phyloP scores from a whole-genome alignment of 1,284 basidiomycete genomes.

The Puccinia sorghi region DNA sequence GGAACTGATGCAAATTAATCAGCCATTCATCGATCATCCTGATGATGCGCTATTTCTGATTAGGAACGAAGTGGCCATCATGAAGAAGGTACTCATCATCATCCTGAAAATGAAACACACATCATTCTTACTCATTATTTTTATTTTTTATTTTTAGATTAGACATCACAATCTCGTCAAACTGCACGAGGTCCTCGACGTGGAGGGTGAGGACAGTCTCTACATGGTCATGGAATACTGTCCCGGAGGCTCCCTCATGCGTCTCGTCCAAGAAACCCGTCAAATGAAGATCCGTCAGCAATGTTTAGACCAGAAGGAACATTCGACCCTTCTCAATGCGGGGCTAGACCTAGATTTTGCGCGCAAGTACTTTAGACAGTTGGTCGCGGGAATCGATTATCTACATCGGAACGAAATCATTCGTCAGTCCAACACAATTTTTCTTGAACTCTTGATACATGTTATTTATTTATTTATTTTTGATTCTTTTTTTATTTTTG shows the following conservation, averaged over 20 bases:
- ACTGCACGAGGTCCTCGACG: conserved; percentile 64
- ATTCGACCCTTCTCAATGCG: conserved; percentile 50
- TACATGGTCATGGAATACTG: conserved; percentile 63
- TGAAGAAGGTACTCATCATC: conserved; percentile 61
- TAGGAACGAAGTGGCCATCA: conserved; percentile 60
- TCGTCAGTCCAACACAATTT: conserved; percentile 54
- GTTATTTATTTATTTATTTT: conserved; percentile 52
- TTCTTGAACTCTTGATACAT: conserved; percentile 53
- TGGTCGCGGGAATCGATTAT: conserved; percentile 60
- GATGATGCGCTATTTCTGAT: conserved; percentile 59
- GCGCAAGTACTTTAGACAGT: conserved; percentile 63
- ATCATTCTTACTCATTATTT: too few species aligned
- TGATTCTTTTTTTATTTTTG: background rate
- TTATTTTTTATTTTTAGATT: conserved; percentile 49
- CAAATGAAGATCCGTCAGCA: background rate
- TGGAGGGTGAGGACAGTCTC: conserved; percentile 62
- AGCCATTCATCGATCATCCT: conserved; percentile 29
- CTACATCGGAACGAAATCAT: conserved; percentile 64
- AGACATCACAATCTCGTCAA: conserved; percentile 61
- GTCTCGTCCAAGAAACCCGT: conserved; percentile 56
- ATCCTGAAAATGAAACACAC: background rate
- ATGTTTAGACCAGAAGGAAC: conserved; percentile 53
- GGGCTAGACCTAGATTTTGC: conserved; percentile 58
- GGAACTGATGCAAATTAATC: background rate
- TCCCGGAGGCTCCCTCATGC: conserved; percentile 62